Evolutionary conservation across 257 asterid genomes (phyloP).

Genomic region (Linderniella brevidens): DNA sequence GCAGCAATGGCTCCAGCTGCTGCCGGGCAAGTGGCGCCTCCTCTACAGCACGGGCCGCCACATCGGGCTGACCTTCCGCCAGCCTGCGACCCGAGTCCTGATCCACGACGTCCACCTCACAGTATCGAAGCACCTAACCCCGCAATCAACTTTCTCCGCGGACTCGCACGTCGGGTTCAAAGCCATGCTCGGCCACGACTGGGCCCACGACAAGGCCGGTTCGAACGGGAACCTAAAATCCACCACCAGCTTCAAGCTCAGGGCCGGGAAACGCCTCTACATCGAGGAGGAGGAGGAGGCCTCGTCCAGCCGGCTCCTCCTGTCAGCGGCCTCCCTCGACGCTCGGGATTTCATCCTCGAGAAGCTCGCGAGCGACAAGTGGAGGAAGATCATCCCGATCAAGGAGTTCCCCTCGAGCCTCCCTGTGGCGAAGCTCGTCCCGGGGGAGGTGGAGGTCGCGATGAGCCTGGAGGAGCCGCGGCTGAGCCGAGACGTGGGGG

Average conservation of each 20-base stretch:
- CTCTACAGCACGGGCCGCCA: constrained; percentile 80
- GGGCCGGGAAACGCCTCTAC: constrained; percentile 77
- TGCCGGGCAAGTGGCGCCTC: constrained; percentile 95
- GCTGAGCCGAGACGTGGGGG: constrained; percentile 17
- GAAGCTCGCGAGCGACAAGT: constrained; percentile 46
- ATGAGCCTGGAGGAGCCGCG: constrained; percentile 46
- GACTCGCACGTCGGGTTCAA: constrained; percentile 52
- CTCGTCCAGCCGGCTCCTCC: constrained; percentile 9
- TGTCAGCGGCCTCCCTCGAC: constrained; percentile 19
- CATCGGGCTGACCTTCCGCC: constrained; percentile 76
- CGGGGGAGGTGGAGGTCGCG: constrained; percentile 34
- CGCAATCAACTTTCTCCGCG: constrained; percentile 37
- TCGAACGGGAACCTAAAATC: constrained; percentile 36
- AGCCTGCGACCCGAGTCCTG: constrained; percentile 52
- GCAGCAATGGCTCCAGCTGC: constrained; percentile 65
- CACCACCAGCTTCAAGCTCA: constrained; percentile 33
- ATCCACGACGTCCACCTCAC: constrained; percentile 54
- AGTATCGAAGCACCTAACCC: constrained; percentile 36
- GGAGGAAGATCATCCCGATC: constrained; percentile 51
- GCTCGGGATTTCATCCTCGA: constrained; percentile 33
- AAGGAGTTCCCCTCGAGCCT: constrained; percentile 67
- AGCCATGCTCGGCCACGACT: constrained; percentile 34
- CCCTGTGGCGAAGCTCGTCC: constrained; percentile 59
- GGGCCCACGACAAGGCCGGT: constrained; percentile 83
- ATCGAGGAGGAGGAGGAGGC: constrained; percentile 46